Evolutionary conservation across 352 stramenopile species (phyloP), one percentile per base, ranked within the genome.

Genomic region (Thraustotheca clavata): DNA sequence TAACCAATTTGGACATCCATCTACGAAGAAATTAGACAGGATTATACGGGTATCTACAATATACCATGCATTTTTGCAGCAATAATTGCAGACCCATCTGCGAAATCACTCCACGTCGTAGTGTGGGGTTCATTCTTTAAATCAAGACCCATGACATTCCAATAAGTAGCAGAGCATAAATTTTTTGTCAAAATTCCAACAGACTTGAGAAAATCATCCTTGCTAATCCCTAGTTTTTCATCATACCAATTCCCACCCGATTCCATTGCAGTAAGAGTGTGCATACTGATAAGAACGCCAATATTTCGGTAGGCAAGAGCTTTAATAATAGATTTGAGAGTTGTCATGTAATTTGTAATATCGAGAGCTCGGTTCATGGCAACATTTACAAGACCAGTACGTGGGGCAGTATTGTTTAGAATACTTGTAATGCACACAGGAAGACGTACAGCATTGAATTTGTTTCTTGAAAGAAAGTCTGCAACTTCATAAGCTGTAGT

Each of bases 101-200:
- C 46, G 12, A 63, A 71, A 0, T 29, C 31, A 0, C 75, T 76
- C 80, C 80, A 89, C 29, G 75, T 70, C 29, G 75, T 79, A 41
- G 80, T 69, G 60, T 87, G 67, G 20, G 80, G 80, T 27, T 89
- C 80, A 59, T 85, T 90, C 70, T 86, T 85, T 33, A 91, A 65
- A 50, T 88, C 77, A 27, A 91, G 68, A 16, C 79, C 80, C 9
- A 91, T 77, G 40, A 91, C 67, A 66, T 89, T 89, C 77, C 79
- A 91, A 69, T 87, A 91, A 49, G 74, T 73, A 20, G 60, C 62
- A 0, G 18, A 69, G 60, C 80, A 89, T 24, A 89, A 36, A 41
- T 81, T 77, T 34, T 74, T 79, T 1, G 80, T 87, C 9, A 89
- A 43, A 4, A 69, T 78, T 33, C 87, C 80, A 0, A 88, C 68